phyloP scores from a whole-genome alignment of 2,329 filamentous ascomycete species.

The Arthrinium phaeospermum region DNA sequence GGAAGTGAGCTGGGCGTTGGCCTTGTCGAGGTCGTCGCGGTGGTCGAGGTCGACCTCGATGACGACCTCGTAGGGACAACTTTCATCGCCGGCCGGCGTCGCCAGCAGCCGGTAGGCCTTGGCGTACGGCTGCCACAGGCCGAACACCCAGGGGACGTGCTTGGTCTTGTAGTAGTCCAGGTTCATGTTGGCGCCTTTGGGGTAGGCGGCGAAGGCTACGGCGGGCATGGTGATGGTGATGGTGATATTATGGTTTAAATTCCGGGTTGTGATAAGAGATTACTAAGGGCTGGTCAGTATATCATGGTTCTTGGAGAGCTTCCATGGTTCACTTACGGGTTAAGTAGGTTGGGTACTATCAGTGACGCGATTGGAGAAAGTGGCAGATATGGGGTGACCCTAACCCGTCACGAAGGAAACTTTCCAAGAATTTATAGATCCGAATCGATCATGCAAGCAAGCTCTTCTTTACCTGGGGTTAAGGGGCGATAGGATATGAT shows the following conservation, averaged over 20 bases:
- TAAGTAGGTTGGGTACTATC: neutral
- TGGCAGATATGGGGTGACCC: neutral
- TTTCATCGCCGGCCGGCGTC: constrained; percentile 10
- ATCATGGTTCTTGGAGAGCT: neutral
- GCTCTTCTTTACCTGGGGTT: neutral
- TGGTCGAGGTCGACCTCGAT: constrained; percentile 22
- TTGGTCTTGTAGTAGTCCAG: constrained; percentile 26
- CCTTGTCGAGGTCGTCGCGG: constrained; percentile 21
- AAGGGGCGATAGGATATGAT: neutral
- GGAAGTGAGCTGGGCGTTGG: neutral
- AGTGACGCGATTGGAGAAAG: neutral
- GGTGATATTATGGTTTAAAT: too few relatives aligned
- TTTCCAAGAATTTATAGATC: neutral
- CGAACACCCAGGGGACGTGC: constrained; percentile 22
- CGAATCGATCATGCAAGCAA: too few relatives aligned
- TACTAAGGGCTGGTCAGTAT: neutral
- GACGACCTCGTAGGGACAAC: constrained; percentile 24
- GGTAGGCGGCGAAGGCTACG: constrained; percentile 24
- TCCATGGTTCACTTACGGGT: neutral
- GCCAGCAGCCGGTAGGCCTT: constrained; percentile 20
- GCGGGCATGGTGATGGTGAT: constrained; percentile 16
- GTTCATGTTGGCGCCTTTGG: constrained; percentile 25
- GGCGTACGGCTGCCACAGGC: constrained; percentile 20
- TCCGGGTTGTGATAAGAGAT: too few relatives aligned
- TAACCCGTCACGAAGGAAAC: neutral